Evolutionary conservation across 768 basidiomycete genomes (phyloP).

Genomic region (Tulasnella sp.): DNA sequence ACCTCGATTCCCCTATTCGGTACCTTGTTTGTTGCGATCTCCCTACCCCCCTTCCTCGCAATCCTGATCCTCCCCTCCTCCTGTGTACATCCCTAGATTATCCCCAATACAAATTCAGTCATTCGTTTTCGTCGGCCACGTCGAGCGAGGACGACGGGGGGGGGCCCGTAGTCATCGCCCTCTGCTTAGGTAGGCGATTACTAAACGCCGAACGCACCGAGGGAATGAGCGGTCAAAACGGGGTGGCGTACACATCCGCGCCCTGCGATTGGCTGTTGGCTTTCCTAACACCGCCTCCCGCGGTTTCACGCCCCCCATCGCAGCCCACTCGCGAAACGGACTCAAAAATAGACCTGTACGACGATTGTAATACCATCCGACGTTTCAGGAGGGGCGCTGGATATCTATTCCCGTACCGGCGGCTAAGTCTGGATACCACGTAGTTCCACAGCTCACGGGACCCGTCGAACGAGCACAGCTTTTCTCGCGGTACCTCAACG

Average conservation of each 20-base stretch:
- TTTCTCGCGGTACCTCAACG: neutral
- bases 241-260: neutral
- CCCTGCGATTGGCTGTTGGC: neutral
- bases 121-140: neutral
- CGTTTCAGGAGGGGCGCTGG: no score
- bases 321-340: neutral
- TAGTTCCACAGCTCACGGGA: neutral
- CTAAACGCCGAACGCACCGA: neutral
- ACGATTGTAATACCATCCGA: no score
- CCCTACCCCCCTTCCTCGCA: neutral
- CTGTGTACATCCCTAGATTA: neutral
- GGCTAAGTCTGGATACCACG: neutral
- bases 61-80: neutral
- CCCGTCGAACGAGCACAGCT: neutral
- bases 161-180: no score
- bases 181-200: neutral
- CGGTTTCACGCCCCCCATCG: no score
- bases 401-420: neutral
- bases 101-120: neutral
- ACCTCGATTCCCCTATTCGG: constrained; percentile 5
- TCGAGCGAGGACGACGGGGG: neutral
- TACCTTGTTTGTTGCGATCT: constrained; percentile 14
- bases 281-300: neutral
- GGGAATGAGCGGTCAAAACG: neutral
- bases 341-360: neutral